Evolutionary conservation across 2,329 filamentous ascomycete species (phyloP).

Genomic region (Monosporascus cannonballus): DNA sequence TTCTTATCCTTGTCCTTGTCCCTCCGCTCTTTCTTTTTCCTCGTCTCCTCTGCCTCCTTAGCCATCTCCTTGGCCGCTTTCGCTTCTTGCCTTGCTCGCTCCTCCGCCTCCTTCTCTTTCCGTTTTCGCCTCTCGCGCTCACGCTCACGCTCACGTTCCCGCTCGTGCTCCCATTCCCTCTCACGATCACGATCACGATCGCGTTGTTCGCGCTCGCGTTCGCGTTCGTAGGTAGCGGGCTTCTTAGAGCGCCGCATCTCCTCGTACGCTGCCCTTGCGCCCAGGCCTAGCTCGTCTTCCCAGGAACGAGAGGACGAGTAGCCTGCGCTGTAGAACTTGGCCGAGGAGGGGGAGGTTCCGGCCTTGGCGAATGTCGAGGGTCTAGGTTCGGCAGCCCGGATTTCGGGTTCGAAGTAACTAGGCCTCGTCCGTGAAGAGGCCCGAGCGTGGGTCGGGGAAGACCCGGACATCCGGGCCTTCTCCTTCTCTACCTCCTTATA

Average conservation of each 20-base stretch:
- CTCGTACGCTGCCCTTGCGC: constrained; percentile 35
- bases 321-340: constrained; percentile 28
- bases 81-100: constrained; percentile 24
- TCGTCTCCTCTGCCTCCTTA: constrained; percentile 13
- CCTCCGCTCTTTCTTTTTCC: constrained; percentile 25
- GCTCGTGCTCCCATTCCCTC: constrained; percentile 25
- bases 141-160: constrained; percentile 33
- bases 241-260: constrained; percentile 36
- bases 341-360: constrained; percentile 25
- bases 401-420: constrained; percentile 34
- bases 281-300: constrained; percentile 38
- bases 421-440: constrained; percentile 11
- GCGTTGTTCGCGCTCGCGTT: constrained; percentile 6
- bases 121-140: constrained; percentile 31
- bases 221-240: constrained; percentile 35
- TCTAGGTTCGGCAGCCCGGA: constrained; percentile 46
- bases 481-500: constrained; percentile 48
- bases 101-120: constrained; percentile 23
- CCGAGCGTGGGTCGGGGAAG: constrained; percentile 25
- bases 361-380: constrained; percentile 33
- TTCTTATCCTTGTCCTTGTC: constrained; percentile 19
- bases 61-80: constrained; percentile 25
- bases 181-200: constrained; percentile 16
- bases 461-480: constrained; percentile 37
- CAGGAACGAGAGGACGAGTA: constrained; percentile 35